These are phyloP conservation scores for Skeletonema tropicum DNA, from an alignment of 108 stramenopile genomes.

Conservation along the genomic window DNA sequence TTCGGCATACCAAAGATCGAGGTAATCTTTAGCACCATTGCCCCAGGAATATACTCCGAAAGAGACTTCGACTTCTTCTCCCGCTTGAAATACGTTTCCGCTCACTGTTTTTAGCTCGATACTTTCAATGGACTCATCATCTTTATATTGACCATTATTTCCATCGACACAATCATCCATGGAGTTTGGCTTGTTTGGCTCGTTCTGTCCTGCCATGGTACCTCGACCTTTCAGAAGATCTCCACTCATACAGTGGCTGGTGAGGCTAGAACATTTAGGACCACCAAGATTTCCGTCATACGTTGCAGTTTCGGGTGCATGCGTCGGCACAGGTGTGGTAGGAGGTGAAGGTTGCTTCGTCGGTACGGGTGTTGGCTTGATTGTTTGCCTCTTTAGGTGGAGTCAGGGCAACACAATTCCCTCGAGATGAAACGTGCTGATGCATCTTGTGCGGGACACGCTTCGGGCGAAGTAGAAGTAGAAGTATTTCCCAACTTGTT, in stretches of 20 bases:
- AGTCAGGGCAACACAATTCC: constrained; percentile 3
- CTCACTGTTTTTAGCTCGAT: constrained; percentile 15
- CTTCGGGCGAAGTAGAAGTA: constrained; percentile 10
- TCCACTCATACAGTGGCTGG: constrained; percentile 2
- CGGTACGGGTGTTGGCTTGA: background rate
- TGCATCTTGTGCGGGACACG: constrained; percentile 27
- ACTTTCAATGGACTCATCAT: constrained; percentile 30
- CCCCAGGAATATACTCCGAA: constrained; percentile 10
- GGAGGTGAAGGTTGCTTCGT: background rate
- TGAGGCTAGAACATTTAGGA: constrained; percentile 6
- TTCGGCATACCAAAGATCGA: constrained; percentile 28
- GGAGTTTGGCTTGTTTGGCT: constrained; percentile 22
- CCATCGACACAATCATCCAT: constrained; percentile 25
- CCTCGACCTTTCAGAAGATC: constrained; percentile 27
- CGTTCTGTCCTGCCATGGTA: constrained; percentile 3
- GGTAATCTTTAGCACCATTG: constrained; percentile 1
- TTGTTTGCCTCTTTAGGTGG: too few relatives aligned
- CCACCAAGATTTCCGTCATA: constrained; percentile 15
- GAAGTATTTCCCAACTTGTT: constrained; percentile 16
- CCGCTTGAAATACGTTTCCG: constrained; percentile 14
- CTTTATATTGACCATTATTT: constrained; percentile 10
- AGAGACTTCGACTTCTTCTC: constrained; percentile 16
- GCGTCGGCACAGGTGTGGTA: background rate
- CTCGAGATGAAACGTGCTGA: constrained; percentile 22
- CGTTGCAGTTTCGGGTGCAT: constrained; percentile 1